These are phyloP conservation scores for Saccharomyces pastorianus DNA, from an alignment of 1,139 yeast species.

Conservation along the genomic window DNA sequence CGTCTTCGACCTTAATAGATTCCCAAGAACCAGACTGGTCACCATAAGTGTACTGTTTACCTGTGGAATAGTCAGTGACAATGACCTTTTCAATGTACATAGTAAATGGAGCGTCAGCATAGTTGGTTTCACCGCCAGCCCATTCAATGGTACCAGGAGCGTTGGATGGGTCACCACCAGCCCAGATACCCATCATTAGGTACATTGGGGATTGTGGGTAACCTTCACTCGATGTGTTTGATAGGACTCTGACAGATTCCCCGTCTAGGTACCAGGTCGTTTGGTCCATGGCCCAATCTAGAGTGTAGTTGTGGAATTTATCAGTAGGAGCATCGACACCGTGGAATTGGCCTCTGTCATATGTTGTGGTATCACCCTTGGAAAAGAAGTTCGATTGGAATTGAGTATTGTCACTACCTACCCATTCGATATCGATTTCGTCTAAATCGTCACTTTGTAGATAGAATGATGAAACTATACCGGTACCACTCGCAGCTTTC, in stretches of 20 bases:
- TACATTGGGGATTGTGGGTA: constrained; percentile 78
- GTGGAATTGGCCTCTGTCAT: constrained; percentile 72
- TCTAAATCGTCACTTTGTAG: constrained; percentile 80
- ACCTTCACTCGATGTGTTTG: constrained; percentile 45
- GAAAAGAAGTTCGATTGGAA: constrained; percentile 78
- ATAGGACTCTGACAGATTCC: constrained; percentile 46
- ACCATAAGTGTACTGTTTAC: constrained; percentile 55
- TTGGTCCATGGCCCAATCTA: constrained; percentile 68
- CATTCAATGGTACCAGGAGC: constrained; percentile 66
- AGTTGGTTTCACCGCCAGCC: constrained; percentile 80
- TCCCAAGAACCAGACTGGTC: constrained; percentile 61
- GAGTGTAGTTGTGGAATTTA: constrained; percentile 62
- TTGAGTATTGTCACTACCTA: constrained; percentile 64
- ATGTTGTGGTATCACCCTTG: constrained; percentile 69
- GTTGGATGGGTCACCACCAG: constrained; percentile 57
- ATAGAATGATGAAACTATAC: constrained; percentile 71
- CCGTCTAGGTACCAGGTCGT: constrained; percentile 62
- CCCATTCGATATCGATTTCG: constrained; percentile 80
- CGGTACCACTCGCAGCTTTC: constrained; percentile 67
- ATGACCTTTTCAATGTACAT: constrained; percentile 56
- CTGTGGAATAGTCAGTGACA: constrained; percentile 76
- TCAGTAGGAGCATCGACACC: constrained; percentile 47
- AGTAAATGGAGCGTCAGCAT: constrained; percentile 54
- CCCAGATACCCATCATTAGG: constrained; percentile 65
- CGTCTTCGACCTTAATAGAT: constrained; percentile 58